Evolutionary conservation across 805 yeast species (phyloP).

Genomic region (Hanseniaspora thailandica): DNA sequence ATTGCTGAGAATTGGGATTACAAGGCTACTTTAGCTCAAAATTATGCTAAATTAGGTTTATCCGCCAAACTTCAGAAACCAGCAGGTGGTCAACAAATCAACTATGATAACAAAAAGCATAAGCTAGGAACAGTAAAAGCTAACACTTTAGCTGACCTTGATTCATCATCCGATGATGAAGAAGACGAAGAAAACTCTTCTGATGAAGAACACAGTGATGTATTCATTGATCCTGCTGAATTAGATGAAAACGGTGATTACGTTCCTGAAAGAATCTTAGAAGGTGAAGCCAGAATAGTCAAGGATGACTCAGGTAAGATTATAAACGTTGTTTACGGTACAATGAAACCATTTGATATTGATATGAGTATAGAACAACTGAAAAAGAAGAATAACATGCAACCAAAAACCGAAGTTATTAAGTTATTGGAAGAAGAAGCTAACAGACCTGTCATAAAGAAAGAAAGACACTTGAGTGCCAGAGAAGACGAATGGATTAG

Average conservation of each 20-base stretch:
- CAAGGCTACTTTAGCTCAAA: constrained; percentile 67
- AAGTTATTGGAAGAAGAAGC: constrained; percentile 57
- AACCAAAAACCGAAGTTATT: constrained; percentile 45
- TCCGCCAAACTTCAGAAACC: constrained; percentile 50
- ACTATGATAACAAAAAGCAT: constrained; percentile 33
- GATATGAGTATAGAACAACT: constrained; percentile 29
- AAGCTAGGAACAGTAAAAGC: constrained; percentile 27
- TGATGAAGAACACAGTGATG: constrained; percentile 14
- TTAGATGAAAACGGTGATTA: constrained; percentile 28
- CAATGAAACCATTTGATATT: constrained; percentile 33
- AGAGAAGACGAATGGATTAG: constrained; percentile 68
- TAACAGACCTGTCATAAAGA: constrained; percentile 30
- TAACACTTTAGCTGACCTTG: constrained; percentile 24
- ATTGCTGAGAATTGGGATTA: constrained; percentile 88
- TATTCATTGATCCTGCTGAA: constrained; percentile 20
- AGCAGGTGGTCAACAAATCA: constrained; percentile 74
- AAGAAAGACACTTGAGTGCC: constrained; percentile 48
- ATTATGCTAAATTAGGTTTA: constrained; percentile 73
- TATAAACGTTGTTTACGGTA: constrained; percentile 57
- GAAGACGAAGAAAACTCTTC: constrained; percentile 19
- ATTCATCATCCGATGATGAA: constrained; percentile 22
- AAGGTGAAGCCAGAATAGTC: constrained; percentile 66
- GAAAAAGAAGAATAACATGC: constrained; percentile 21
- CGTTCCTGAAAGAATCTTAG: constrained; percentile 47
- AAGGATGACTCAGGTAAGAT: constrained; percentile 63